Base-by-base conservation (phyloP, 768 basidiomycete genomes). In the Calvatia gigantea region DNA sequence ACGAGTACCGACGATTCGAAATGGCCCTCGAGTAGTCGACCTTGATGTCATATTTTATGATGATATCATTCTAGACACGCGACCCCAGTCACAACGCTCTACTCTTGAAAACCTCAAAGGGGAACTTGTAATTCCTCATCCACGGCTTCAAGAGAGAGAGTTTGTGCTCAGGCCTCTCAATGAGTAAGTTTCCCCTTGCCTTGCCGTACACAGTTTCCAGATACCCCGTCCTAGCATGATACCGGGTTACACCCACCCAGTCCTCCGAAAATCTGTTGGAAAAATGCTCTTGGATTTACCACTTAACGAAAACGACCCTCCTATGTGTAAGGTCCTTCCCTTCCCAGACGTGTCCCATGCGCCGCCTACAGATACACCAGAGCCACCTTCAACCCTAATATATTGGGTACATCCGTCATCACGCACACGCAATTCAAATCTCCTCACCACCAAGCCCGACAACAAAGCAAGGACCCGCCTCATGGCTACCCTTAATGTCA, bases 401-500 rank as follows among this genome's bases (percentile, higher is more conserved):
- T 71, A 78, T 60, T 86, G 84, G 84, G 70, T 65, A 3, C 77
- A 77, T 62, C 73, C 75, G 11, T 60, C 61, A 29, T 31, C 11
- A 28, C 35, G 19, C n/a, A 25, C 28, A 25, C 50, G 27, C 15
- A 23, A n/a, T n/a, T n/a, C n/a, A n/a, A n/a, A 27, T 4, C 4
- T 19, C 41, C 52, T 51, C n/a, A 39, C 35, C 42, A 14, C 27
- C 37, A 23, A 48, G 23, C 23, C 48, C 7, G 12, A 48, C 37
- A 42, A 27, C 49, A 50, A 64, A 19, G 64, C 59, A 23, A 79
- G 75, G 62, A 88, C 91, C 0, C 79, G 82, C 54, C 66, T 98
- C 55, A 98, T 98, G 96, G 88, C 88, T 0, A 97, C 91, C 1
- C 79, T 99, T 54, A 98, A 98, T 66, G 80, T 81, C 5, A 98